These are phyloP conservation scores for Aeschynomene evenia DNA, from an alignment of 306 rosid genomes.

Conservation along the genomic window DNA sequence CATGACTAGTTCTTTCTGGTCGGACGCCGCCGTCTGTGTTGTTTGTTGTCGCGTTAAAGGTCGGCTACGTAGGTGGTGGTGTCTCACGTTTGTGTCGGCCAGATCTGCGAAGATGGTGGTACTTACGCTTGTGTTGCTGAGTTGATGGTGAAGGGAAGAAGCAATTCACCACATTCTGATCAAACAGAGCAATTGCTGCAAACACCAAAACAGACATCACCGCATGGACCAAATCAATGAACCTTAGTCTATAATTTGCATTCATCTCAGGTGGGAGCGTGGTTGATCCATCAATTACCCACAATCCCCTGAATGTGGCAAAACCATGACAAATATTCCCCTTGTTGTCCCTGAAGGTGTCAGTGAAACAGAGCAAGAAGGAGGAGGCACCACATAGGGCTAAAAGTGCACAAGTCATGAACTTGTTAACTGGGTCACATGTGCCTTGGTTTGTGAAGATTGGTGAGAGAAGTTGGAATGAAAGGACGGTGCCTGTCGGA, in stretches of 20 bases:
- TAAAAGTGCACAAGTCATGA: slow-evolving; percentile 46
- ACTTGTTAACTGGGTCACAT: slow-evolving; percentile 51
- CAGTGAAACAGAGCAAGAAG: slow-evolving; percentile 60
- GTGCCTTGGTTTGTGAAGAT: slow-evolving; percentile 62
- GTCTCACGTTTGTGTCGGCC: too few relatives aligned
- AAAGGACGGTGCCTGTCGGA: slow-evolving; percentile 76
- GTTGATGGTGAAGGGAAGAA: slow-evolving; percentile 54
- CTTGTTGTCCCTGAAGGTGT: slow-evolving; percentile 55
- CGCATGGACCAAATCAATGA: slow-evolving; percentile 59
- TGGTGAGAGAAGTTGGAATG: slow-evolving; percentile 76
- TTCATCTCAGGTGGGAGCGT: slow-evolving; percentile 32
- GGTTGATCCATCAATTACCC: slow-evolving; percentile 66
- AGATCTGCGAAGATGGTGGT: too few relatives aligned
- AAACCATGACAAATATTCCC: slow-evolving; percentile 66
- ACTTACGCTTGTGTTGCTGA: too few relatives aligned
- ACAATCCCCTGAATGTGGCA: slow-evolving; percentile 59
- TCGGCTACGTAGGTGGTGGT: too few relatives aligned
- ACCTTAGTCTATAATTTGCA: slow-evolving; percentile 39
- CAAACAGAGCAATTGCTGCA: slow-evolving; percentile 56
- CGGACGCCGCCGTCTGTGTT: too few relatives aligned
- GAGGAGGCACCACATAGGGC: slow-evolving; percentile 51
- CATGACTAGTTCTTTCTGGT: too few relatives aligned
- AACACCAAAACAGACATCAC: slow-evolving; percentile 51
- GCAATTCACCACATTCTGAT: slow-evolving; percentile 58
- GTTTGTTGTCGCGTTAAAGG: too few relatives aligned